Base-by-base conservation (phyloP, 2,329 filamentous ascomycete genomes). In the Dryadomyces quercivorus region DNA sequence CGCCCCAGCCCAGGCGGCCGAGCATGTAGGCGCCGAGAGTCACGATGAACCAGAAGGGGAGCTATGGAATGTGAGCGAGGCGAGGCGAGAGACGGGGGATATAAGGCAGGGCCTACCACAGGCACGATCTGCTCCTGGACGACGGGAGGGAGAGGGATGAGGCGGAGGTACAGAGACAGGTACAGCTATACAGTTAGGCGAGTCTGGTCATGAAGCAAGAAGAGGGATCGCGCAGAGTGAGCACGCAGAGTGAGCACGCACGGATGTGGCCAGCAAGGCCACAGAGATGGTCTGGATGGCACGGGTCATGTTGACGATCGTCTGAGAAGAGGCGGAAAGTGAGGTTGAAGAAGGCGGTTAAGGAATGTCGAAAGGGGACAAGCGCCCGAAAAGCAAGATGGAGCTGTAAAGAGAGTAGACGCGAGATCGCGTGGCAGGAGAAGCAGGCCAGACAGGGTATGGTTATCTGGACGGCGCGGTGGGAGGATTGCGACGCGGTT, bases 11-110 rank as follows among this genome's bases (percentile, higher is more conserved):
- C 59, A 98, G 85, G 63, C 89, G 88, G 74, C 86, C 89, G 60
- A 98, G 85, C 20, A 98, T 84, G 72, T 90, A 91, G 59, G 91
- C 86, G 70, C 91, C 93, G 66, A 97, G 91, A 21, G 87, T 84
- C 61, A 98, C 87, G 63, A 97, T 76, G 49, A 81, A 82, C 87
- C 92, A 98, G 75, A 96, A 88, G 55, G 93, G 93, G 50, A 97
- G 80, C 91, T 96, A 62, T n/a, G 34, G 47, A 18, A 21, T 21
- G 10, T 22, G 31, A 12, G 9, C n/a, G 16, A 18, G n/a, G 36
- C 21, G 43, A 31, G 34, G 22, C 38, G 49, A 31, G 47, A 45
- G 40, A 52, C 42, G 40, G 26, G 12, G 20, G 43, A 34, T 44
- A 38, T 43, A 6, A 16, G 20, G 34, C 20, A 55, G 50, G 15